Conservation (phyloP, 805 yeast species). For the Brettanomyces custersianus region DNA sequence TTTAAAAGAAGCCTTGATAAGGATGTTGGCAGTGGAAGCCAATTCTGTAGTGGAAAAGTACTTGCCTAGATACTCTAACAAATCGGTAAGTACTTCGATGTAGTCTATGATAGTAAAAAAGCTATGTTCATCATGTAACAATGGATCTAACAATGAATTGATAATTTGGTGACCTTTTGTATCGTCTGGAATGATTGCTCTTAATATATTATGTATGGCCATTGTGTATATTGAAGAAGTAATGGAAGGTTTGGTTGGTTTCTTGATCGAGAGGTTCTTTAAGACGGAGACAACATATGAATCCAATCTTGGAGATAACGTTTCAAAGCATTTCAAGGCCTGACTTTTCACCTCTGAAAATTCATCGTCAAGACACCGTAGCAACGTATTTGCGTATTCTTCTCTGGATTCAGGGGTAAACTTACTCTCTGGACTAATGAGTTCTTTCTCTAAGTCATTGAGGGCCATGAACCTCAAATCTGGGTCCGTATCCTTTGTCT, state of each 20-base stretch:
- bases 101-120: constrained; percentile 36
- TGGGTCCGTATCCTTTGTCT: constrained; percentile 61
- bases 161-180: constrained; percentile 21
- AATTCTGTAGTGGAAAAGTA: constrained; percentile 18
- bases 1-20: constrained; percentile 29
- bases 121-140: constrained; percentile 16
- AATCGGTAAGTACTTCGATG: constrained; percentile 52
- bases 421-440: constrained; percentile 27
- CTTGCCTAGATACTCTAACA: constrained; percentile 37
- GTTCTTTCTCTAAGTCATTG: constrained; percentile 51
- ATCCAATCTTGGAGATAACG: constrained; percentile 28
- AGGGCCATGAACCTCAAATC: constrained; percentile 82
- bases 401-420: constrained; percentile 26
- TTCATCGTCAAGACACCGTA: constrained; percentile 41
- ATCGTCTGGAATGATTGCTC: constrained; percentile 19
- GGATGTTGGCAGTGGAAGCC: constrained; percentile 14
- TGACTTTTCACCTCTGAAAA: constrained; percentile 69
- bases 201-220: constrained; percentile 39
- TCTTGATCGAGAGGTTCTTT: constrained; percentile 17
- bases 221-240: constrained; percentile 44
- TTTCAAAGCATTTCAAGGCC: constrained; percentile 46
- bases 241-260: constrained; percentile 22
- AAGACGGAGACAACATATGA: constrained; percentile 25
- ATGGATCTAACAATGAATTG: constrained; percentile 28
- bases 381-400: constrained; percentile 17